Evolutionary conservation across 1,139 yeast species (phyloP).

Genomic region (Cylindricascospora bacillispora): DNA sequence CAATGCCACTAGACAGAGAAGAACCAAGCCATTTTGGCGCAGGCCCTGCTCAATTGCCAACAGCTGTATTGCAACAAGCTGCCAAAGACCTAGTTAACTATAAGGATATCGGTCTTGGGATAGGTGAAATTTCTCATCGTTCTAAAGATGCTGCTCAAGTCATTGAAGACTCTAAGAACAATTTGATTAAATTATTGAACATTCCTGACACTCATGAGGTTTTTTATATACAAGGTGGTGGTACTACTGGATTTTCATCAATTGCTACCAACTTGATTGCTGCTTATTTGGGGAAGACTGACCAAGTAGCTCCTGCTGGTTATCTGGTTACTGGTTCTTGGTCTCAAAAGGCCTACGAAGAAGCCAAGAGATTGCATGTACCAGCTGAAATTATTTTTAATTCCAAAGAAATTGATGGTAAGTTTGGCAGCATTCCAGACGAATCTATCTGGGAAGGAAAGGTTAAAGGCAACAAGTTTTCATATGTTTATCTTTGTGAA

Average conservation of each 20-base stretch:
- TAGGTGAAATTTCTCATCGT: conserved; percentile 94
- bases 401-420: conserved; percentile 42
- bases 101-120: conserved; percentile 60
- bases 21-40: conserved; percentile 89
- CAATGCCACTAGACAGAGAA: conserved; percentile 49
- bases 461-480: conserved; percentile 38
- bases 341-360: conserved; percentile 81
- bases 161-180: conserved; percentile 62
- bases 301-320: conserved; percentile 67
- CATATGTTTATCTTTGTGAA: conserved; percentile 84
- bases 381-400: conserved; percentile 60
- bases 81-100: conserved; percentile 69
- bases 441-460: conserved; percentile 46
- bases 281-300: conserved; percentile 49
- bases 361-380: conserved; percentile 73
- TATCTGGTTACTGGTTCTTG: conserved; percentile 87
- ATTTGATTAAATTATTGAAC: conserved; percentile 46
- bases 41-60: conserved; percentile 90
- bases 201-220: conserved; percentile 92
- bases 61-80: conserved; percentile 73
- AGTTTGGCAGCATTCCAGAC: conserved; percentile 58
- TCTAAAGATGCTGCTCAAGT: conserved; percentile 69
- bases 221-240: conserved; percentile 94
- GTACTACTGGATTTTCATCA: conserved; percentile 88
- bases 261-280: conserved; percentile 76